Evolutionary conservation across 331 rosid genomes (phyloP).

Genomic region (Ulmus americana): DNA sequence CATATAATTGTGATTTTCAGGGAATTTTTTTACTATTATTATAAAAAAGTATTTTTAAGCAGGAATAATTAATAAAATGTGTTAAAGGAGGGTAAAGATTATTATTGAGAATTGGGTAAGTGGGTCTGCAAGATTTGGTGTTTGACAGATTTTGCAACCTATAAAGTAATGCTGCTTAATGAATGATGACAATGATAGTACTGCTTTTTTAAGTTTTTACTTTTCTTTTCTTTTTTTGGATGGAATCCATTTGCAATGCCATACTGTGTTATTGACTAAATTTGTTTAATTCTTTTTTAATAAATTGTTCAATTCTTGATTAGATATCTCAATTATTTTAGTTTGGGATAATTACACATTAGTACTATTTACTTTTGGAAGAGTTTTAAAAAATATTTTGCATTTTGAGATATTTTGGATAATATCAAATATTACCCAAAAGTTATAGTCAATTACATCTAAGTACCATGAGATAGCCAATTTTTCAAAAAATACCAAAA

Average conservation of each 20-base stretch:
- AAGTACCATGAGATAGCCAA: too few relatives aligned
- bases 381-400: too few relatives aligned
- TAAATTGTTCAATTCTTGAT: too few relatives aligned
- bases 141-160: conserved; percentile 2
- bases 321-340: too few relatives aligned
- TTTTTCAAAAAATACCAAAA: too few relatives aligned
- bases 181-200: conserved; percentile 12
- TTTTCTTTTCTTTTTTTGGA: not conserved
- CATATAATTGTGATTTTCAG: not conserved
- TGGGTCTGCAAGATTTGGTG: not conserved
- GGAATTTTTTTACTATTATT: not conserved
- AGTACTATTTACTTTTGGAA: too few relatives aligned
- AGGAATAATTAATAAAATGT: not conserved
- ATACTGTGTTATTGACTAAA: too few relatives aligned
- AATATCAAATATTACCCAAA: too few relatives aligned
- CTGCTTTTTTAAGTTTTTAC: not conserved
- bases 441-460: too few relatives aligned
- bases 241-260: not conserved
- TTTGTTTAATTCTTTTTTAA: too few relatives aligned
- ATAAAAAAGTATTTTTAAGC: not conserved
- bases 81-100: not conserved
- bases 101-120: conserved; percentile 5
- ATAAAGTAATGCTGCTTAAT: not conserved
- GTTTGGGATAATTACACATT: too few relatives aligned
- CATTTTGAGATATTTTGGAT: too few relatives aligned